phyloP scores from a whole-genome alignment of 2,329 filamentous ascomycete species.

The Coleophoma crateriformis region DNA sequence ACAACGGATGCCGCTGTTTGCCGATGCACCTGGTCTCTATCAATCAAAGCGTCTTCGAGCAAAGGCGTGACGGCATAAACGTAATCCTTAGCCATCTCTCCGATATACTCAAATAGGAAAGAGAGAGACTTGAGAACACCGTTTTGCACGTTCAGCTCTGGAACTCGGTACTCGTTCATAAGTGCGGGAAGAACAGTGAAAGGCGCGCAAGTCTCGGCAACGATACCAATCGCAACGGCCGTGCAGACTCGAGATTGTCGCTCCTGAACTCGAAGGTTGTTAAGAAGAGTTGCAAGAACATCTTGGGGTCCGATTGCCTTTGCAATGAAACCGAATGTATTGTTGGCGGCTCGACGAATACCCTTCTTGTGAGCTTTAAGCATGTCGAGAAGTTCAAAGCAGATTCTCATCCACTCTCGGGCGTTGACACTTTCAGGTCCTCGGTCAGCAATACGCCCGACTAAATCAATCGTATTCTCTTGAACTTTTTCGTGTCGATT shows the following conservation, averaged over 20 bases:
- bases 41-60: slow-evolving; percentile 93
- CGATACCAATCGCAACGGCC: slow-evolving; percentile 95
- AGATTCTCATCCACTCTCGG: slow-evolving; percentile 99
- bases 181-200: slow-evolving; percentile 97
- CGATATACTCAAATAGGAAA: slow-evolving; percentile 98
- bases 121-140: slow-evolving; percentile 95
- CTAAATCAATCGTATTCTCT: slow-evolving; percentile 97
- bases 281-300: slow-evolving; percentile 88
- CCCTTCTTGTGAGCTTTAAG: slow-evolving; percentile 99
- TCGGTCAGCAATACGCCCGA: slow-evolving; percentile 94
- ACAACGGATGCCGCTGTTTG: slow-evolving; percentile 96
- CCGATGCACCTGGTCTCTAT: slow-evolving; percentile 94
- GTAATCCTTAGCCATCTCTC: slow-evolving; percentile 99
- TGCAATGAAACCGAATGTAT: slow-evolving; percentile 98
- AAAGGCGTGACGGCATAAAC: slow-evolving; percentile 96
- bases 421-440: slow-evolving; percentile 96
- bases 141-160: slow-evolving; percentile 97
- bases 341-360: slow-evolving; percentile 95
- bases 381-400: slow-evolving; percentile 98
- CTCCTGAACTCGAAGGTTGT: slow-evolving; percentile 95
- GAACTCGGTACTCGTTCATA: slow-evolving; percentile 99
- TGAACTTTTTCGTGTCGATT: slow-evolving; percentile 99
- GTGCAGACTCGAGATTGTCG: slow-evolving; percentile 98
- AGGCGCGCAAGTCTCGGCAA: slow-evolving; percentile 95
- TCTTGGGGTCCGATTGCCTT: slow-evolving; percentile 98